Base-by-base conservation (phyloP, 371 early-diverging fungal genomes). In the Rhizopus stolonifer region DNA sequence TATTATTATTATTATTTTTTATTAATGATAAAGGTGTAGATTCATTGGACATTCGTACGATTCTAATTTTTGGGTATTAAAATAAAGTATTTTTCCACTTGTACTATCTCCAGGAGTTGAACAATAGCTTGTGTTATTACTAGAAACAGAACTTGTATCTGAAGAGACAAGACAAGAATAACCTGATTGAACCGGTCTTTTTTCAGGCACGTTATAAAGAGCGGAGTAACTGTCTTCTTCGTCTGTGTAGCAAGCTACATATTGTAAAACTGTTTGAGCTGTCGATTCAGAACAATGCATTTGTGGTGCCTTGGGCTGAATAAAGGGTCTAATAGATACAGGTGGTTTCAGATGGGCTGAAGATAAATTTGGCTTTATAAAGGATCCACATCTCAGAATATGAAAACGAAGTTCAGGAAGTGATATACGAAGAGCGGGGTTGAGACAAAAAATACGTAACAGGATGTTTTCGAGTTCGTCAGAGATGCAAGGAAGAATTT, bases 391-490 rank as follows among this genome's bases (percentile, higher is more conserved):
- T 32, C 60, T 60, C 32, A 67, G 67, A 31, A 88, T 82, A 29
- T 81, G 74, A 25, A 56, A 45, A 11, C 71, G 74, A 43, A 90
- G 67, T 56, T 90, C 88, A 4, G 74, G 64, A 24, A 91, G 64
- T 0, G 86, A 71, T 56, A 89, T 87, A 19, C 95, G 88, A 19
- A 74, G 65, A 15, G 58, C 58, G 15, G 92, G 90, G 55, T 88
- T 84, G 15, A 89, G 59, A 52, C 85, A 82, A 45, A 95, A 88
- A 15, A 87, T 81, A 13, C 86, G 73, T 42, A 78, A 71, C 45
- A 95, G 67, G 13, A 93, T 84, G 21, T 79, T 76, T 49, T 84
- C 79, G 39, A 93, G 75, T 48, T 85, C 84, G 33, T 77, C 76
- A 4, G 91, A 85, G 26, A 93, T 89, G 21, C 49, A 56, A 45